A percentile compares a stretch with the other conserved stretches of the same genome.
Conservation (phyloP, 2,329 filamentous ascomycete genomes). For the Tolypocladium tundrense region DNA sequence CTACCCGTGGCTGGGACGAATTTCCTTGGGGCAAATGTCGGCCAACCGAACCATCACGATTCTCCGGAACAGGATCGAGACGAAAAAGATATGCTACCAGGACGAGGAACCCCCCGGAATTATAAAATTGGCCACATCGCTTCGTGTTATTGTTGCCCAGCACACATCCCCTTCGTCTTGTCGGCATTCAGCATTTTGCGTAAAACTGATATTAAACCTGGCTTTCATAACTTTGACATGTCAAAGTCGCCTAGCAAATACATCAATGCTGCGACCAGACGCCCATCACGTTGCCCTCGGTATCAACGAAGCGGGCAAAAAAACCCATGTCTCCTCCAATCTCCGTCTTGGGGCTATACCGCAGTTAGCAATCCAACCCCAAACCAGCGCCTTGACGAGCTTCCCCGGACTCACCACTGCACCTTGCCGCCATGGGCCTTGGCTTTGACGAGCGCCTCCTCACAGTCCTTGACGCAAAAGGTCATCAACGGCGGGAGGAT, state of each 20-base stretch:
- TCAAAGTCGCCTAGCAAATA: neutral
- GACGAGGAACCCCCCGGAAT: neutral
- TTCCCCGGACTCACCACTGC: conserved; percentile 20
- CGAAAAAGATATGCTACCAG: no score
- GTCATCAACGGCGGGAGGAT: conserved; percentile 21
- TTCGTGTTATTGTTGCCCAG: neutral
- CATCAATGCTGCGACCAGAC: conserved; percentile 20
- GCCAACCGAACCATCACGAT: no score
- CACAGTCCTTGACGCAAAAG: conserved; percentile 21
- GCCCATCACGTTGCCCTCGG: conserved; percentile 27
- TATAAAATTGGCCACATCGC: neutral
- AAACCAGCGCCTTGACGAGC: neutral
- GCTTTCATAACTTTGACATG: neutral
- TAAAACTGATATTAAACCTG: neutral
- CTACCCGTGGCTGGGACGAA: no score
- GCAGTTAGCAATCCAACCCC: neutral
- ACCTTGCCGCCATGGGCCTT: conserved; percentile 20
- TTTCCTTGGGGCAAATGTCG: no score
- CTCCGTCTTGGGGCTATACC: conserved; percentile 22
- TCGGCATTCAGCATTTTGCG: neutral
- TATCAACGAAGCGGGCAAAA: conserved; percentile 25
- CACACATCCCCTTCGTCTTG: neutral
- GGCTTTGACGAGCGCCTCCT: conserved; percentile 18
- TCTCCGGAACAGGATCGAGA: no score
- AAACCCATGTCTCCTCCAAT: conserved; percentile 22